Evolutionary conservation across 2,329 filamentous ascomycete genomes (phyloP).

Genomic region (Corinectria fuckeliana): DNA sequence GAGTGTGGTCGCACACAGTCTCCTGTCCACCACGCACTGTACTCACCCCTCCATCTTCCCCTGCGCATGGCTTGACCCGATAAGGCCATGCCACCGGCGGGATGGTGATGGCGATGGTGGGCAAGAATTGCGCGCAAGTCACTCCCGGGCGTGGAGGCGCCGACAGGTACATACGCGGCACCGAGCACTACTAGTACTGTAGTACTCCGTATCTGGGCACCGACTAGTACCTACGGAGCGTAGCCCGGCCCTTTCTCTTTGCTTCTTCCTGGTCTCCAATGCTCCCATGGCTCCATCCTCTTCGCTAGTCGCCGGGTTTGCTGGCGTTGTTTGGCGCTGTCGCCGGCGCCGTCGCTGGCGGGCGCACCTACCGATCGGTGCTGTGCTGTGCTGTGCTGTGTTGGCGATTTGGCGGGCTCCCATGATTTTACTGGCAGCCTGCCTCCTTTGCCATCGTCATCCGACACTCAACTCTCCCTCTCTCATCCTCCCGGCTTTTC

Average conservation of each 20-base stretch:
- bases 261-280: too few species aligned
- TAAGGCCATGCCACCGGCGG: slow-evolving; percentile 26
- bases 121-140: slow-evolving; percentile 10
- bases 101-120: background rate
- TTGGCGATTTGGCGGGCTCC: background rate
- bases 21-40: background rate
- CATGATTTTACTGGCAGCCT: slow-evolving; percentile 1
- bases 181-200: too few species aligned
- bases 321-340: background rate
- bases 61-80: slow-evolving; percentile 36
- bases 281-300: background rate
- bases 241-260: too few species aligned
- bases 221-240: too few species aligned
- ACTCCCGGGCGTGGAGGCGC: background rate
- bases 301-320: background rate
- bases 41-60: slow-evolving; percentile 8
- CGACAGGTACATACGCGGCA: slow-evolving; percentile 3
- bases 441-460: slow-evolving; percentile 38
- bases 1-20: slow-evolving; percentile 20
- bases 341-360: background rate
- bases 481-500: background rate
- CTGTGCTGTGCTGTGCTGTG: background rate
- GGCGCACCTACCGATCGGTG: background rate
- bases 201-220: too few species aligned
- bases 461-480: slow-evolving; percentile 19